Base-by-base conservation (phyloP, 2,329 filamentous ascomycete genomes). In the Monascus ruber region DNA sequence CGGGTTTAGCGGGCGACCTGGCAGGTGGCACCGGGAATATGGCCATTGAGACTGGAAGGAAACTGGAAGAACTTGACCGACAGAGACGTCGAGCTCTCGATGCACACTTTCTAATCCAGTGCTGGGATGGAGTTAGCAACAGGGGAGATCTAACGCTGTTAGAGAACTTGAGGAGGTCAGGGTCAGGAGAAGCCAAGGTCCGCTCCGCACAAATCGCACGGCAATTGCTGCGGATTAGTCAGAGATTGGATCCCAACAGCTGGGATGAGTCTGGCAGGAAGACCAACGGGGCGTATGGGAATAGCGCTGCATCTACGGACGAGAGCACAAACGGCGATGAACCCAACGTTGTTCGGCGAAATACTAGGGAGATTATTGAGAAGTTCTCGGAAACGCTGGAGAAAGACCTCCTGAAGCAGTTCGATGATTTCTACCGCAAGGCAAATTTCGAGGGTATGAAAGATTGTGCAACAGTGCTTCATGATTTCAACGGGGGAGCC, bases 401-500 rank as follows among this genome's bases (percentile, higher is more conserved):
- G 63, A 94, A 96, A 58, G 91, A 98, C 56, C 70, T 98, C 31
- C 68, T 98, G 44, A 86, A 88, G 59, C 89, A 95, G 55, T 98
- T 98, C 64, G 93, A 98, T 69, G 86, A 93, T 56, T 95, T 89
- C 68, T 96, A 96, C 61, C 76, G 88, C 47, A 80, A 83, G 50
- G 87, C 94, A 53, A 94, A 96, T 63, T 95, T 94, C 55, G 86
- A 95, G 49, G 88, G 93, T 53, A 98, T 98, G 93, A 82, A 85
- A 66, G 91, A 96, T 59, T 98, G 91, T 59, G 85, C 93, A 39
- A 85, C 85, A 54, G 91, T 95, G 33, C 70, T 98, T 45, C 76
- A 91, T 58, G 91, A 96, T 63, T 98, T 98, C 71, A 94, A 89
- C 60, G 87, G 91, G 38, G 91, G 91, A 37, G 80, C 86, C 41